Percentiles rank a stretch among this genome's conserved stretches.
Evolutionary conservation across 345 rosid species (phyloP).

Genomic region (Gossypium raimondii): DNA sequence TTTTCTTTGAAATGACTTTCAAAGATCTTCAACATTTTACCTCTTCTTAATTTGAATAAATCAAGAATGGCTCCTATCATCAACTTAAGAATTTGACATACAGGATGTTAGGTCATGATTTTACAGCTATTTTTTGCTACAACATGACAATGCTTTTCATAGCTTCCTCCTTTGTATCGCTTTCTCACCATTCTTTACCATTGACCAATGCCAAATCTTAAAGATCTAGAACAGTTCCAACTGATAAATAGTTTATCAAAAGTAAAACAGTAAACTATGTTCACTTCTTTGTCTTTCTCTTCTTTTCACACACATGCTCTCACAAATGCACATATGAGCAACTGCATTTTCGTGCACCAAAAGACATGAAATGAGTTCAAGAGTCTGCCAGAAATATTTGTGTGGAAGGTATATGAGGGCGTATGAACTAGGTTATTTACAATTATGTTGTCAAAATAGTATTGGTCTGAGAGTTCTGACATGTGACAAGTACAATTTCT

Average conservation of each 20-base stretch:
- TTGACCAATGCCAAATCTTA: background rate
- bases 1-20: slow-evolving; percentile 6
- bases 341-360: background rate
- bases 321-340: background rate
- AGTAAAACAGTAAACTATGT: background rate
- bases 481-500: slow-evolving; percentile 2
- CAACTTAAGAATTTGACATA: background rate
- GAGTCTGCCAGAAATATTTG: background rate
- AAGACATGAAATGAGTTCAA: background rate
- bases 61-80: background rate
- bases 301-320: background rate
- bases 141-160: background rate
- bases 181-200: background rate
- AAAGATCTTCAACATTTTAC: background rate
- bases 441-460: background rate
- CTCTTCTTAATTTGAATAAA: background rate
- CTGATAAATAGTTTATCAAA: slow-evolving; percentile 1
- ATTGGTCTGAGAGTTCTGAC: background rate
- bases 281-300: background rate
- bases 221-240: background rate
- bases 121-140: background rate
- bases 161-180: background rate
- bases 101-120: background rate
- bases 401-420: background rate
- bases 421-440: background rate